Percentiles rank a stretch among this genome's conserved stretches.
Evolutionary conservation across 371 early-diverging fungal species (phyloP).

Genomic region (Lichtheimia corymbifera): DNA sequence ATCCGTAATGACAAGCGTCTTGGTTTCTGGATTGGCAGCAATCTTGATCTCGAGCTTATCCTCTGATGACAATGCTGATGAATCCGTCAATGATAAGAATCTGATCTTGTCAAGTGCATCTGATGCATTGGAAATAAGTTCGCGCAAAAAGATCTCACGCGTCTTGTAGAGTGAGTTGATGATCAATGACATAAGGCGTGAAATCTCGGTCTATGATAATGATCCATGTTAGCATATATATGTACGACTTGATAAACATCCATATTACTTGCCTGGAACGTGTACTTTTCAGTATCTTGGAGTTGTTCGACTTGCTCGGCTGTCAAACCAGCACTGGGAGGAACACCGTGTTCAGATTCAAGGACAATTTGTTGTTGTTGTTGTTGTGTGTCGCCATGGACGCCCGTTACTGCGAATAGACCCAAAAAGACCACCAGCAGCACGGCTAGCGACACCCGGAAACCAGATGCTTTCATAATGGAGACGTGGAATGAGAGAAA

Average conservation of each 20-base stretch:
- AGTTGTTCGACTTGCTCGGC: constrained; percentile 33
- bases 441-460: constrained; percentile 11
- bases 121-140: constrained; percentile 95
- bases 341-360: constrained; percentile 10
- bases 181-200: constrained; percentile 88
- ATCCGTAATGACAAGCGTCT: constrained; percentile 83
- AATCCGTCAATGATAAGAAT: constrained; percentile 73
- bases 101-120: constrained; percentile 97
- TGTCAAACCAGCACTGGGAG: constrained; percentile 22
- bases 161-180: constrained; percentile 88
- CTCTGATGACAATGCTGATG: constrained; percentile 53
- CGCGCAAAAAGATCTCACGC: constrained; percentile 92
- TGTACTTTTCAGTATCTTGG: constrained; percentile 38
- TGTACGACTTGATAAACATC: neutral
- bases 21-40: constrained; percentile 66
- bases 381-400: constrained; percentile 10
- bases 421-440: constrained; percentile 18
- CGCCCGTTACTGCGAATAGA: constrained; percentile 1
- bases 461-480: constrained; percentile 17
- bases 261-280: constrained; percentile 31
- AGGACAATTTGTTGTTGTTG: constrained; percentile 17
- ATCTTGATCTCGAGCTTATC: constrained; percentile 75
- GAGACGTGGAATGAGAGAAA: neutral
- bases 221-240: neutral
- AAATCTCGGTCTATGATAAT: constrained; percentile 66